These are phyloP conservation scores for Pachysolen tannophilus DNA, from an alignment of 805 yeast genomes.

Conservation along the genomic window DNA sequence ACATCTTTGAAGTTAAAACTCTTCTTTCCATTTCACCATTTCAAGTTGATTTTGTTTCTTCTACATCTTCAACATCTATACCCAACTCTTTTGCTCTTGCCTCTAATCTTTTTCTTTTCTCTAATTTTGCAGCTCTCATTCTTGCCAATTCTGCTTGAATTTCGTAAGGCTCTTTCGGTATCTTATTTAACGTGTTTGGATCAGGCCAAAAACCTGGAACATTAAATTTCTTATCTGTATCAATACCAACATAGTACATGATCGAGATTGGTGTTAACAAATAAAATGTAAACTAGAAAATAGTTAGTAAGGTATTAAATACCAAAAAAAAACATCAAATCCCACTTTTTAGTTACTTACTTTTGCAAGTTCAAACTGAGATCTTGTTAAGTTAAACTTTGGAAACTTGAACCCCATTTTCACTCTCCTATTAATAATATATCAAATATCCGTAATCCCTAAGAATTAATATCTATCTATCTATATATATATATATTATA, in stretches of 20 bases:
- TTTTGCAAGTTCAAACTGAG: constrained; percentile 47
- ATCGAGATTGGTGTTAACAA: constrained; percentile 81
- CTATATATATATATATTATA: too few species aligned
- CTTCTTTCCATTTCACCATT: too few species aligned
- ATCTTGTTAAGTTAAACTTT: constrained; percentile 28
- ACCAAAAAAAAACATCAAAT: too few species aligned
- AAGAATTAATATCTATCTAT: too few species aligned
- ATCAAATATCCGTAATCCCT: too few species aligned
- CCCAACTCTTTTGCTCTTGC: constrained; percentile 65
- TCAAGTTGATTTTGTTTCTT: constrained; percentile 19
- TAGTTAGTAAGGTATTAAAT: constrained; percentile 5
- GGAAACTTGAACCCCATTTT: constrained; percentile 14
- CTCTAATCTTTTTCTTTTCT: constrained; percentile 66
- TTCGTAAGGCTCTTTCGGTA: constrained; percentile 90
- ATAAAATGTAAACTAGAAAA: constrained; percentile 67
- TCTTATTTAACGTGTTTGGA: constrained; percentile 81
- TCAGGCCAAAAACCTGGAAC: constrained; percentile 97
- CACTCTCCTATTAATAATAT: too few species aligned
- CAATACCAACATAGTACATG: constrained; percentile 89
- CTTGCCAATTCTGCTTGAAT: constrained; percentile 88
- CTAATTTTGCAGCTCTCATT: constrained; percentile 67
- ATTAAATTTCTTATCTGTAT: constrained; percentile 81
- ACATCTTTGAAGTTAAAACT: too few species aligned
- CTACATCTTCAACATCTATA: constrained; percentile 44
- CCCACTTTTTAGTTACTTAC: constrained; percentile 18